Percentiles rank a stretch among this genome's conserved stretches.
Evolutionary conservation across 768 basidiomycete species (phyloP).

Genomic region (Favolaschia claudopus): DNA sequence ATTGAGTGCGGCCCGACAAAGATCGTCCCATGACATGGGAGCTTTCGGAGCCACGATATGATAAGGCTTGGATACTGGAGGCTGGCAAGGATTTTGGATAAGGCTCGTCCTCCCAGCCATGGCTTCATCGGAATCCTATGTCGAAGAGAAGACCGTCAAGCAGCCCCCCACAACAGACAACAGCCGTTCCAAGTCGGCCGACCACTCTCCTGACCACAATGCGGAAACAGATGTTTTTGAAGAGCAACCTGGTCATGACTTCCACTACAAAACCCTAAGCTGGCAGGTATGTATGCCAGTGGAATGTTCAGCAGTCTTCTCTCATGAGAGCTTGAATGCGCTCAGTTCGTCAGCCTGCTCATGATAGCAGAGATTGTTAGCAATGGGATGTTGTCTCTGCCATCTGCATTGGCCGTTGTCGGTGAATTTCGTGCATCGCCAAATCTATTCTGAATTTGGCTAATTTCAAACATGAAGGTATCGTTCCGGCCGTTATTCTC

Average conservation of each 20-base stretch:
- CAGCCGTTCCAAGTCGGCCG: neutral
- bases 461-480: slow-evolving; percentile 40
- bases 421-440: slow-evolving; percentile 36
- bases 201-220: neutral
- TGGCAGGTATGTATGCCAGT: slow-evolving; percentile 48
- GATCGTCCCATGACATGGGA: neutral
- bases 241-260: slow-evolving; percentile 50
- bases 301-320: too few species aligned
- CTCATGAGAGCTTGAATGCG: neutral
- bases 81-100: neutral
- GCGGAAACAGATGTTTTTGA: slow-evolving; percentile 50
- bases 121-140: slow-evolving; percentile 1
- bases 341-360: slow-evolving; percentile 54
- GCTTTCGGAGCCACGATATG: neutral
- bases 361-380: slow-evolving; percentile 68
- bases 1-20: too few species aligned
- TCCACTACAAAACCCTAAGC: slow-evolving; percentile 60
- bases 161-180: neutral
- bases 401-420: slow-evolving; percentile 58
- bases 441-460: neutral
- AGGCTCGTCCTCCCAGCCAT: neutral
- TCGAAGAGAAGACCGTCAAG: neutral
- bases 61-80: too few species aligned
- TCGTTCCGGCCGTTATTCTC: slow-evolving; percentile 58
- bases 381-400: slow-evolving; percentile 63